phyloP scores from a whole-genome alignment of 768 basidiomycete species.

The Suillus cothurnatus region DNA sequence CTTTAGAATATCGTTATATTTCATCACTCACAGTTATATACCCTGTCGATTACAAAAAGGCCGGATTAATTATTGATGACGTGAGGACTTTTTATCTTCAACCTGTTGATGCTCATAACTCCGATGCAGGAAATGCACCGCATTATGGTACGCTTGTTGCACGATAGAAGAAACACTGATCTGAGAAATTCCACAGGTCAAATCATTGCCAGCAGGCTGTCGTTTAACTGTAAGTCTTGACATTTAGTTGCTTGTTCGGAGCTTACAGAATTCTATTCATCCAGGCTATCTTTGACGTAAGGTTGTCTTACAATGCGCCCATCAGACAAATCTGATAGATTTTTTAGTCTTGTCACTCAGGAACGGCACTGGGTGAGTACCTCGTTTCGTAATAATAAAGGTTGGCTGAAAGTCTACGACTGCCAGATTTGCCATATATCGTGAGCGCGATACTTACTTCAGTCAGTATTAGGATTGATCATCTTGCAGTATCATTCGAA shows the following conservation, averaged over 20 bases:
- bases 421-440: slow-evolving; percentile 30
- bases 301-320: slow-evolving; percentile 15
- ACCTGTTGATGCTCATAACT: slow-evolving; percentile 3
- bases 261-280: not conserved
- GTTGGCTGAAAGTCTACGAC: not conserved
- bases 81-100: slow-evolving; percentile 38
- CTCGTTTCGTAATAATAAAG: not conserved
- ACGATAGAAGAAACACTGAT: not conserved
- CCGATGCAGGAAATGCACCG: slow-evolving; percentile 40
- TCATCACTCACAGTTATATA: slow-evolving; percentile 66
- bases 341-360: slow-evolving; percentile 49
- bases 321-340: slow-evolving; percentile 1
- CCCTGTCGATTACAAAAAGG: slow-evolving; percentile 80
- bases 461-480: not conserved
- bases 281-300: slow-evolving; percentile 52
- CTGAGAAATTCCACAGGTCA: slow-evolving; percentile 35
- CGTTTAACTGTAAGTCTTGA: slow-evolving; percentile 52
- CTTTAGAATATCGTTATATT: not conserved
- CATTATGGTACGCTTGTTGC: slow-evolving; percentile 38
- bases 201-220: slow-evolving; percentile 64
- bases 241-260: not conserved
- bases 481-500: slow-evolving; percentile 56
- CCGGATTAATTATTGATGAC: slow-evolving; percentile 81
- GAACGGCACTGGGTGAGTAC: slow-evolving; percentile 45
- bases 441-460: slow-evolving; percentile 15